A percentile compares a stretch with the other conserved stretches of the same genome.
These are phyloP conservation scores for Astragalus glycyphyllos DNA, from an alignment of 306 rosid species.

Conservation along the genomic window DNA sequence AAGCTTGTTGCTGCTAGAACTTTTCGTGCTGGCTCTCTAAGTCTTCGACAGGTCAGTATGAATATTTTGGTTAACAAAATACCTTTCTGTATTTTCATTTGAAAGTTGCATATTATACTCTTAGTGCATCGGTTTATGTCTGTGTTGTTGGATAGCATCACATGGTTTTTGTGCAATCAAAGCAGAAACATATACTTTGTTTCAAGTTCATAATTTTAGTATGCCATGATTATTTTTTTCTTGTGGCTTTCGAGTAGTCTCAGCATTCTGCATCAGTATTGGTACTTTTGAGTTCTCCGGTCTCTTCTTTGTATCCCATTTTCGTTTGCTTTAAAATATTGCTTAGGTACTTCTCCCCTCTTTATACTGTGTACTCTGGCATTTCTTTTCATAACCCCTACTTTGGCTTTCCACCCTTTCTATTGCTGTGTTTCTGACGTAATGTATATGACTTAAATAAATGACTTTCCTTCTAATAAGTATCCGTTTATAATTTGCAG, in stretches of 20 bases:
- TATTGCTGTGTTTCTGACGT: constrained; percentile 15
- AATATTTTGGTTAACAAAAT: constrained; percentile 21
- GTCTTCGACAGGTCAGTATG: constrained; percentile 90
- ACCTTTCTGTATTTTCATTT: constrained; percentile 28
- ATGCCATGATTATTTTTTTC: constrained; percentile 7
- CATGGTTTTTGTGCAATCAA: constrained; percentile 3
- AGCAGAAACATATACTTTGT: constrained; percentile 12
- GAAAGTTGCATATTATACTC: constrained; percentile 22
- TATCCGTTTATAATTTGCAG: constrained; percentile 57
- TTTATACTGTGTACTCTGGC: not conserved
- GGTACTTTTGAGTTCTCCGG: no score
- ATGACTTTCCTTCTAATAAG: constrained; percentile 29
- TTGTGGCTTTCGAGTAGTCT: constrained; percentile 3
- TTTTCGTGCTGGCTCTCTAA: constrained; percentile 88
- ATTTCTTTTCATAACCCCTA: not conserved
- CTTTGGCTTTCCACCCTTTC: constrained; percentile 6
- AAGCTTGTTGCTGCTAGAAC: constrained; percentile 96
- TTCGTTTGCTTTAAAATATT: constrained; percentile 8
- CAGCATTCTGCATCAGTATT: not conserved
- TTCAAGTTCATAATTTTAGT: not conserved
- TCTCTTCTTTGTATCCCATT: not conserved
- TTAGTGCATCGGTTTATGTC: no score
- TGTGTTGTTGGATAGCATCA: not conserved
- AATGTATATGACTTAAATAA: constrained; percentile 7
- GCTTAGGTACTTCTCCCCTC: not conserved